Base-by-base conservation (phyloP, 1,284 basidiomycete species). In the Nidula niveotomentosa region DNA sequence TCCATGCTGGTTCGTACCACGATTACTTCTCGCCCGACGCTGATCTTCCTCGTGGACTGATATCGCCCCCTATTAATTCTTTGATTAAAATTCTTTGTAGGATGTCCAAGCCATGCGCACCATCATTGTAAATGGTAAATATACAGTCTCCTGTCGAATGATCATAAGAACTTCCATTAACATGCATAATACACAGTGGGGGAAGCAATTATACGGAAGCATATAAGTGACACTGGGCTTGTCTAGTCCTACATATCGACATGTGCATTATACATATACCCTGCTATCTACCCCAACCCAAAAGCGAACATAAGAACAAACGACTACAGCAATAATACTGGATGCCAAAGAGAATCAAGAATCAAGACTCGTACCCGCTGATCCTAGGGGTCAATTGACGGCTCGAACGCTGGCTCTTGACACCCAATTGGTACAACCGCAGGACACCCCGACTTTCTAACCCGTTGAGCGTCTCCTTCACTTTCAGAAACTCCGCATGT, bases 91-190 rank as follows among this genome's bases (percentile, higher is more conserved):
- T 35, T 13, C 36, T n/a, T 58, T 37, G 46, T 57, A 90, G 86
- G 88, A 91, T 64, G 81, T 88, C 60, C 81, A 82, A 61, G 85
- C 88, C 23, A 89, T 88, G n/a, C 88, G 89, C 61, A 76, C 76
- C 48, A 88, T 91, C 59, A 88, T 91, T 60, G 77, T 83, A 34
- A 85, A 84, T 65, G 86, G 88, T 88, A 56, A 56, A 84, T 69
- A 12, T 17, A 30, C 23, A 23, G 10, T 39, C 15, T 51, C 23
- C 30, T 30, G 6, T 43, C 15, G 33, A 9, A 30, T 39, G n/a
- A 39, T 41, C 12, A 43, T 43, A 43, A 35, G 35, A 17, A 46
- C 13, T 8, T 36, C 10, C 34, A 52, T 52, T 45, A 47, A 47
- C 45, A 30, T 15, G n/a, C 45, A 47, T 52, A 39, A 48, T 59